These are phyloP conservation scores for Rhipidocladum racemiflorum DNA, from an alignment of 176 grass and related monocot genomes.

Conservation along the genomic window DNA sequence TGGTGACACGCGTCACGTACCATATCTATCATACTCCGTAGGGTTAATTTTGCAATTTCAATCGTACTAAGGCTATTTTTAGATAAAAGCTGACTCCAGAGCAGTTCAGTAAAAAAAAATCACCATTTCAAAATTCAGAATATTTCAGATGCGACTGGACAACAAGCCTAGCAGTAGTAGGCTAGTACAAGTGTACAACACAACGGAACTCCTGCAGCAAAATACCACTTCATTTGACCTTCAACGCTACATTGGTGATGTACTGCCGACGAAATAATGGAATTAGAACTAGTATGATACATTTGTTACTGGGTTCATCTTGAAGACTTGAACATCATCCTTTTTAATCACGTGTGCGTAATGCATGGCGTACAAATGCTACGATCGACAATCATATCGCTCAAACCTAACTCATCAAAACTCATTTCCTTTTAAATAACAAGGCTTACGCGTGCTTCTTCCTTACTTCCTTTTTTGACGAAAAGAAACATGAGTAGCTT, in stretches of 20 bases:
- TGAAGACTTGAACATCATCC: not conserved
- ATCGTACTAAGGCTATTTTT: no score
- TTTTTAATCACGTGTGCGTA: not conserved
- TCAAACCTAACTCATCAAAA: not conserved
- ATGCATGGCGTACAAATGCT: not conserved
- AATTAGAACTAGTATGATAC: not conserved
- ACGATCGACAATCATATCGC: not conserved
- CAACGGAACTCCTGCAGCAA: not conserved
- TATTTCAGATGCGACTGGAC: not conserved
- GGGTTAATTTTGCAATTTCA: no score
- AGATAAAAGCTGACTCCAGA: no score
- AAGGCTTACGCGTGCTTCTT: not conserved
- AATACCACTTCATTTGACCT: not conserved
- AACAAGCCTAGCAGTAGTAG: not conserved
- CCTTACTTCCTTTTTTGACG: not conserved
- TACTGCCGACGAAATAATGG: not conserved
- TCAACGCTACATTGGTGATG: not conserved
- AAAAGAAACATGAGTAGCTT: not conserved
- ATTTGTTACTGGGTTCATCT: not conserved
- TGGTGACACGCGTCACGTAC: no score
- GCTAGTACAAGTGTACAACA: no score
- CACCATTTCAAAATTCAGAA: not conserved
- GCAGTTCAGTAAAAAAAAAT: no score
- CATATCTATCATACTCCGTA: no score
- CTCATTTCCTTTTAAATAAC: not conserved